Conservation (phyloP, 352 stramenopile species). For the Saprolegnia parasitica region DNA sequence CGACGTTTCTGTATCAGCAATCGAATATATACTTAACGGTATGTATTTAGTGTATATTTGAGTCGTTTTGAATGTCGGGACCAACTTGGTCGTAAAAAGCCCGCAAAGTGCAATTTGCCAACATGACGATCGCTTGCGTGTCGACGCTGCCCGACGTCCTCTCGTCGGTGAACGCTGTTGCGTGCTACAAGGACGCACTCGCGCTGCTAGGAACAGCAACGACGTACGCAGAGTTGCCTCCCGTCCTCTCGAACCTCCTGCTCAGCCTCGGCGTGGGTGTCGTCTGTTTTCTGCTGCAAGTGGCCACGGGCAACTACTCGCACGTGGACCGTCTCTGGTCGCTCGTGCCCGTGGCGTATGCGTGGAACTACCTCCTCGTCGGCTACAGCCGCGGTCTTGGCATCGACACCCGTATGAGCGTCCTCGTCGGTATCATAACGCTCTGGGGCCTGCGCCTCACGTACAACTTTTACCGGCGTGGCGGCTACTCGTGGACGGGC, state of each 20-base stretch:
- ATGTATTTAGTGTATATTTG: too few relatives aligned
- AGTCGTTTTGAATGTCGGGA: too few relatives aligned
- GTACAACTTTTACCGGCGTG: slow-evolving; percentile 90
- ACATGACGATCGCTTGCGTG: too few relatives aligned
- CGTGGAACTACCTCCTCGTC: slow-evolving; percentile 73
- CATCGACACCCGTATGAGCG: slow-evolving; percentile 69
- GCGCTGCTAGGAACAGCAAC: too few relatives aligned
- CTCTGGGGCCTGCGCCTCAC: slow-evolving; percentile 85
- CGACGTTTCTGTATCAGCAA: too few relatives aligned
- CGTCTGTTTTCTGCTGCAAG: slow-evolving; percentile 22
- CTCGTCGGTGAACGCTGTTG: neutral
- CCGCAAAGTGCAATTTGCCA: too few relatives aligned
- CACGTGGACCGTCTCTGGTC: slow-evolving; percentile 92
- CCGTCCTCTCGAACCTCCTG: slow-evolving; percentile 16
- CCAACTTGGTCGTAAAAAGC: too few relatives aligned
- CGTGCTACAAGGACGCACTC: neutral
- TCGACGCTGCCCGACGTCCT: neutral
- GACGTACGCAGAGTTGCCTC: slow-evolving; percentile 14
- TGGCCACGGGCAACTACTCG: slow-evolving; percentile 78
- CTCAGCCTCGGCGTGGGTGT: slow-evolving; percentile 2
- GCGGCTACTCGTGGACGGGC: slow-evolving; percentile 84
- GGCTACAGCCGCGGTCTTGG: slow-evolving; percentile 51
- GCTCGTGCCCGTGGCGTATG: slow-evolving; percentile 82
- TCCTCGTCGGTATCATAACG: slow-evolving; percentile 80
- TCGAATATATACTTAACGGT: too few relatives aligned